Percentiles rank a stretch among this genome's conserved stretches.
Conservation (phyloP, 352 stramenopile genomes). For the Globisporangium spiculum region DNA sequence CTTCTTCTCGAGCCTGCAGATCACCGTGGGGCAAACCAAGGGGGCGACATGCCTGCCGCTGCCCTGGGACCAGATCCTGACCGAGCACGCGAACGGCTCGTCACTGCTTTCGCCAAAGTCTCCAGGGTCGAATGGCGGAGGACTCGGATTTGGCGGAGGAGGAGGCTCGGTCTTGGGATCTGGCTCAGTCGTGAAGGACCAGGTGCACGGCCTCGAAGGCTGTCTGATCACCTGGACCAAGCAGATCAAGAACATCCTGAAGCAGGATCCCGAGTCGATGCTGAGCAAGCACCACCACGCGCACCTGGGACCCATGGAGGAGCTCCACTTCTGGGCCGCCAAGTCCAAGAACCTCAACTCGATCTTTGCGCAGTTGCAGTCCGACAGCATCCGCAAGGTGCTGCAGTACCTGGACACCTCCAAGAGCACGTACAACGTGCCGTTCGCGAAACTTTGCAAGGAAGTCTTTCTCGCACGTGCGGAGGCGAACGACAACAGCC, state of each 20-base stretch:
- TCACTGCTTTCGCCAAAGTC: conserved; percentile 14
- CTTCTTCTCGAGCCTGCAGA: conserved; percentile 86
- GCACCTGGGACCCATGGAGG: conserved; percentile 82
- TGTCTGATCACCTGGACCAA: conserved; percentile 94
- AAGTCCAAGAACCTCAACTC: conserved; percentile 88
- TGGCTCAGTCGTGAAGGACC: conserved; percentile 55
- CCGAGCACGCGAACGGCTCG: conserved; percentile 38
- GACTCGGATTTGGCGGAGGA: not conserved
- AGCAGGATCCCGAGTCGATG: conserved; percentile 81
- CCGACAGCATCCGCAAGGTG: conserved; percentile 79
- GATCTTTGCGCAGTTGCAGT: conserved; percentile 91
- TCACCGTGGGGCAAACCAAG: conserved; percentile 83
- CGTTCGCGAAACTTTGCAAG: conserved; percentile 92
- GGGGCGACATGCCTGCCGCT: conserved; percentile 82
- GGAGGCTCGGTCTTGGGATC: conserved; percentile 11
- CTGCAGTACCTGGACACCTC: conserved; percentile 86
- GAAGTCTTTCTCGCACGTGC: conserved; percentile 86
- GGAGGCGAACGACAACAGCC: conserved; percentile 86
- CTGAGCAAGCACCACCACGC: conserved; percentile 50
- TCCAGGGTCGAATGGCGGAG: not conserved
- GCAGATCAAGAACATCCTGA: conserved; percentile 93
- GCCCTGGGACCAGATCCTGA: conserved; percentile 74
- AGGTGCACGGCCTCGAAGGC: conserved; percentile 84
- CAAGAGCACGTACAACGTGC: conserved; percentile 90
- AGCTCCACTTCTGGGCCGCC: conserved; percentile 86